Evolutionary conservation across 2,329 filamentous ascomycete genomes (phyloP), one percentile per base, ranked within the genome.

Genomic region (Sporothrix humicola): DNA sequence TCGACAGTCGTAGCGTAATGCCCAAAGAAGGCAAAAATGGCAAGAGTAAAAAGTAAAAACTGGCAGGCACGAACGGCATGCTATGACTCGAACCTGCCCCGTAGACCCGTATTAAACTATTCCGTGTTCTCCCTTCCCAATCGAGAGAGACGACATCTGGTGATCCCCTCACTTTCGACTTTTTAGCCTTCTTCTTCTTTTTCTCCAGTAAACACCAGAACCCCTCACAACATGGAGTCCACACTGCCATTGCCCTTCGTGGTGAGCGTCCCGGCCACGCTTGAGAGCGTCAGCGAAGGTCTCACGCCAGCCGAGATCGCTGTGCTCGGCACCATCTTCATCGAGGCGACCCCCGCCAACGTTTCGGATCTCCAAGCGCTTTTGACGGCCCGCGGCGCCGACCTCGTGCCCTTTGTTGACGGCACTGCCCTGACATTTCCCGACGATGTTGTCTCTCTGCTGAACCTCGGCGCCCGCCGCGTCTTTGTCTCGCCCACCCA

Each of bases 401-500:
- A 87, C 48, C 86, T 88, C 76, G 84, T 87, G 77, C 88, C 93
- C 76, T 94, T 92, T 81, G 88, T 97, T 77, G 93, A 97, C 78
- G 94, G 91, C 69, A 91, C 92, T 4, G 83, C 84, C 26, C 86
- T 98, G 54, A 82, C 88, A 46, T 90, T 90, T 12, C 84, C 85
- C 72, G 91, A 94, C 77, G 92, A 97, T 76, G 85, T 98, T 50
- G 84, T 95, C 72, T 88, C 92, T 65, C 87, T 98, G 50, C 89
- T 99, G 73, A 93, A 99, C 81, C 89, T 90, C 76, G 96, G 96
- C 74, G 94, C 94, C 7, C 89, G 90, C 71, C 96, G 92, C 80
- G 91, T 96, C 75, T 96, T 98, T 81, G 92, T 97, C 69, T 87
- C 88, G 20, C 87, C 90, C 66, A 86, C 90, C 73, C 92, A 94